These are phyloP conservation scores for Morella rubra DNA, from an alignment of 306 rosid genomes.

Conservation along the genomic window DNA sequence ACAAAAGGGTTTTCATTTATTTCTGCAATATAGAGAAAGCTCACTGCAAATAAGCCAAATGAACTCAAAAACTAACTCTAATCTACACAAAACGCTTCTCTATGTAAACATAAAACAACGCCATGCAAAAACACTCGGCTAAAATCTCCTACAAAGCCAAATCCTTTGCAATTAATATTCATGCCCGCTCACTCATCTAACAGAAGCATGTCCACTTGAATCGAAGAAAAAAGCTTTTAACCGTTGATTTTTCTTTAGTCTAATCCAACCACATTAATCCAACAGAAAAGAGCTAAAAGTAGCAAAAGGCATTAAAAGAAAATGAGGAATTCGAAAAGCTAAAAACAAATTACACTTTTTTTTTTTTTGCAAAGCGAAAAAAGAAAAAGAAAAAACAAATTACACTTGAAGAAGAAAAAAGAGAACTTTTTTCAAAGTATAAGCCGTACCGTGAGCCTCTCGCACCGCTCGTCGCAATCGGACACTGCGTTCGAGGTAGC, in stretches of 20 bases:
- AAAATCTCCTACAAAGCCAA: not conserved
- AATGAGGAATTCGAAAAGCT: not conserved
- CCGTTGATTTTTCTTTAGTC: not conserved
- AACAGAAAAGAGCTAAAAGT: not conserved
- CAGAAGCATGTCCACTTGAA: too few relatives aligned
- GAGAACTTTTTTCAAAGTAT: not conserved
- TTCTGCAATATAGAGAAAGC: slow-evolving; percentile 5
- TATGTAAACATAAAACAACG: not conserved
- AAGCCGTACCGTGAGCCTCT: slow-evolving; percentile 63
- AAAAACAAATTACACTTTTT: not conserved
- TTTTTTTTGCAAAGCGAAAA: not conserved
- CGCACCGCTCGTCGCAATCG: slow-evolving; percentile 28
- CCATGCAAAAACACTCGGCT: not conserved
- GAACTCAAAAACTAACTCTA: not conserved
- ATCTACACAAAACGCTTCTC: not conserved
- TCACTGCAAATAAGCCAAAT: not conserved
- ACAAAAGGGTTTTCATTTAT: not conserved
- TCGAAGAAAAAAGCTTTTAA: not conserved
- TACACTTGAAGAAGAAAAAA: not conserved
- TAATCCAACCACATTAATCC: not conserved
- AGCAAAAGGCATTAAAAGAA: not conserved
- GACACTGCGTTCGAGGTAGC: slow-evolving; percentile 28
- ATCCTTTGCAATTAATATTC: not conserved
- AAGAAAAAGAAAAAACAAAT: not conserved
- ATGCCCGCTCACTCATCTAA: not conserved